These are phyloP conservation scores for Tricholoma bakamatsutake DNA, from an alignment of 768 basidiomycete species.

Conservation along the genomic window DNA sequence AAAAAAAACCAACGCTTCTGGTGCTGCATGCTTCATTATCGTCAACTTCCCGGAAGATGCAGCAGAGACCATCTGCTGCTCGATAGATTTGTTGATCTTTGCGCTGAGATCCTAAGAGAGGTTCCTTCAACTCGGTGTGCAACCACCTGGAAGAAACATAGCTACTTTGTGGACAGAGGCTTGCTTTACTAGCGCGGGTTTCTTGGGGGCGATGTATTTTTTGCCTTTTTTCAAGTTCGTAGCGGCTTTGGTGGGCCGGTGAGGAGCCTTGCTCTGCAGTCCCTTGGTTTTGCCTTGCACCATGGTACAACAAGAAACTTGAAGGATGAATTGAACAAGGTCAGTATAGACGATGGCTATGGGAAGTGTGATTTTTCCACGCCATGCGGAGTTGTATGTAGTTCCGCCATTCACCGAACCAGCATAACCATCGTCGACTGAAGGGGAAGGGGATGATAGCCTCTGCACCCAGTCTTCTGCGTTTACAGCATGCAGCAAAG, in stretches of 20 bases:
- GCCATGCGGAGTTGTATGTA: slow-evolving; percentile 14
- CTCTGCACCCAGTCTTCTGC: slow-evolving; percentile 41
- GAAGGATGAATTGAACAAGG: neutral
- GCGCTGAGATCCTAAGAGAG: slow-evolving; percentile 65
- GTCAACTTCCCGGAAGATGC: slow-evolving; percentile 87
- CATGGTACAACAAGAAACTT: slow-evolving; percentile 35
- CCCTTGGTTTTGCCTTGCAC: slow-evolving; percentile 86
- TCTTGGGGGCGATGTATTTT: slow-evolving; percentile 77
- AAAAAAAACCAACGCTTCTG: slow-evolving; percentile 32
- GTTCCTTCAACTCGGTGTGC: neutral
- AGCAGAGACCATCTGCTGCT: slow-evolving; percentile 84
- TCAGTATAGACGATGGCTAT: neutral
- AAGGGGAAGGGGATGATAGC: slow-evolving; percentile 34
- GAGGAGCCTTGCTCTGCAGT: slow-evolving; percentile 48
- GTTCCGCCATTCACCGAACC: slow-evolving; percentile 39
- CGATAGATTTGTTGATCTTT: slow-evolving; percentile 90
- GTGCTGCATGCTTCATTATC: slow-evolving; percentile 74
- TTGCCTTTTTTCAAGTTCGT: slow-evolving; percentile 76
- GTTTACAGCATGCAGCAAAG: slow-evolving; percentile 45
- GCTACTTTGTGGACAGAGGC: slow-evolving; percentile 73
- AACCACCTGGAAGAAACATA: slow-evolving; percentile 1
- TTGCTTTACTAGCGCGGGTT: slow-evolving; percentile 63
- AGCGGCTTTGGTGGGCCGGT: slow-evolving; percentile 59
- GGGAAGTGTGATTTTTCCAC: slow-evolving; percentile 18
- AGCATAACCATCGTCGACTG: slow-evolving; percentile 17